These are phyloP conservation scores for Byssothecium circinans DNA, from an alignment of 2,329 filamentous ascomycete species.

Conservation along the genomic window DNA sequence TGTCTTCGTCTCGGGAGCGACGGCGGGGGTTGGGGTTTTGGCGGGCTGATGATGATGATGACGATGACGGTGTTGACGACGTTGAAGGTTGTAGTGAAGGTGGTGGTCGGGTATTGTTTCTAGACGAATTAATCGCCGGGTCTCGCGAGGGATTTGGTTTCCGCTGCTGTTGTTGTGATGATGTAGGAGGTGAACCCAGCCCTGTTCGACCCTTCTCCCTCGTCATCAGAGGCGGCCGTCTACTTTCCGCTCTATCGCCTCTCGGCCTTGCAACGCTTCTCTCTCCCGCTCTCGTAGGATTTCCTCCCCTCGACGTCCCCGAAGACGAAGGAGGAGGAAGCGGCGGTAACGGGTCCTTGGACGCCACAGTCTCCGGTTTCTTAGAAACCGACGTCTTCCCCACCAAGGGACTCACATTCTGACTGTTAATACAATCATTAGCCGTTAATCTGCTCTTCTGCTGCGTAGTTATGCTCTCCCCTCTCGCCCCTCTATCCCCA, in stretches of 20 bases:
- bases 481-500: not conserved
- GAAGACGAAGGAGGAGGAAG: too few species aligned
- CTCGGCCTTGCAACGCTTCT: too few species aligned
- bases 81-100: slow-evolving; percentile 1
- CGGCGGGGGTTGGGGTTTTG: not conserved
- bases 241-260: too few species aligned
- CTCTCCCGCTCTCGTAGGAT: too few species aligned
- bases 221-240: too few species aligned
- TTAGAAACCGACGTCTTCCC: not conserved
- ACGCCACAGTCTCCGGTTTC: too few species aligned
- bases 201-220: too few species aligned
- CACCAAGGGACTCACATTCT: not conserved
- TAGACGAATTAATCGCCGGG: not conserved
- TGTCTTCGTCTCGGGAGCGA: not conserved
- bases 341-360: too few species aligned
- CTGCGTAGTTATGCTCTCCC: not conserved
- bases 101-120: slow-evolving; percentile 1
- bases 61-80: not conserved
- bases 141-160: not conserved
- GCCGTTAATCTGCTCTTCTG: not conserved
- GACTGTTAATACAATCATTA: not conserved
- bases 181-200: too few species aligned
- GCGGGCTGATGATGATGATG: not conserved
- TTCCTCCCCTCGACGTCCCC: too few species aligned
- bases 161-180: too few species aligned